Percentiles rank a stretch among this genome's conserved stretches.
Evolutionary conservation across 345 rosid species (phyloP).

Genomic region (Cardamine resedifolia): DNA sequence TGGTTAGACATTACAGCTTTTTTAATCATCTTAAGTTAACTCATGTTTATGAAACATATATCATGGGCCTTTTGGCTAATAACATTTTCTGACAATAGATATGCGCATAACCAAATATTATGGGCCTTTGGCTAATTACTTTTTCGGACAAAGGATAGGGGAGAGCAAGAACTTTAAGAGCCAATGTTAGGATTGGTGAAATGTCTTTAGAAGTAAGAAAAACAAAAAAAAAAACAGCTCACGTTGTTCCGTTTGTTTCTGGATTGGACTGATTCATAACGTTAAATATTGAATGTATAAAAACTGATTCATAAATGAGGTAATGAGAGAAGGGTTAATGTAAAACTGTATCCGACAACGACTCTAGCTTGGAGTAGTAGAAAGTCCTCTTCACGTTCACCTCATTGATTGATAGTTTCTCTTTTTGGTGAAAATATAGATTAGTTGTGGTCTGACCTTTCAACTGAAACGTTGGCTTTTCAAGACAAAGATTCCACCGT

Average conservation of each 20-base stretch:
- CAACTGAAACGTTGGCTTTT: conserved; percentile 7
- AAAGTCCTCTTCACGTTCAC: conserved; percentile 39
- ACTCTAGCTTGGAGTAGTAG: conserved; percentile 11
- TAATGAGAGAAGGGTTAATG: conserved; percentile 25
- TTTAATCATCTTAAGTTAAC: background rate
- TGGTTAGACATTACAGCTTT: too few relatives aligned
- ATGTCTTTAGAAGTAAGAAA: background rate
- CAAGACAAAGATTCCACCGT: conserved; percentile 21
- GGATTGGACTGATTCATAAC: conserved; percentile 27
- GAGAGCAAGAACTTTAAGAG: background rate
- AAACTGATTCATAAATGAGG: background rate
- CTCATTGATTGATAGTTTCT: conserved; percentile 30
- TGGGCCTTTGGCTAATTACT: conserved; percentile 1
- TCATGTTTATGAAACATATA: background rate
- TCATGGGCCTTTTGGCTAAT: background rate
- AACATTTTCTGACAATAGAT: background rate
- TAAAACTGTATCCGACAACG: conserved; percentile 33
- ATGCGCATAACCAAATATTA: background rate
- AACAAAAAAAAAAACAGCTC: conserved; percentile 10
- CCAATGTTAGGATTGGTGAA: conserved; percentile 1
- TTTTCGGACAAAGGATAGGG: background rate
- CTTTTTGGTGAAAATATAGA: conserved; percentile 20
- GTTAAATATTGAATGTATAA: background rate
- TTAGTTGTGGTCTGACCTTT: conserved; percentile 21
- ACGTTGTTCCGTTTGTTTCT: conserved; percentile 20